Base-by-base conservation (phyloP, 1,284 basidiomycete genomes). In the Cryptococcus sp. region DNA sequence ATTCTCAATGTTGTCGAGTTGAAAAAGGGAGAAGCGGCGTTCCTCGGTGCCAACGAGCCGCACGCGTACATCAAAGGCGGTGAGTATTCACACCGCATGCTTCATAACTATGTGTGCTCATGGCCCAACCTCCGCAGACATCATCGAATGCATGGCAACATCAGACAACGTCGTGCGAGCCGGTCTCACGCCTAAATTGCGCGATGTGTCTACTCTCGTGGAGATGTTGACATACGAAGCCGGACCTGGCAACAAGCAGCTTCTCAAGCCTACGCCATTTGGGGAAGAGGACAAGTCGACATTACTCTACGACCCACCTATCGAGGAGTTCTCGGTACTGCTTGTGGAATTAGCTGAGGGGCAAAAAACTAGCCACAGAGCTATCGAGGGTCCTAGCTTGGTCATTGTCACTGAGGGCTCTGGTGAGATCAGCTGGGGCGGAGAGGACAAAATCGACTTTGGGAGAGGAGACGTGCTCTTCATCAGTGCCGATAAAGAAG, bases 101-200 rank as follows among this genome's bases (percentile, higher is more conserved):
- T n/a, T 45, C 8, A 45, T n/a, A 2, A 10, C 8, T 22, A n/a
- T 6, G 2, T 45, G 42, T 8, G n/a, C 16, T 45, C 11, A 45
- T 45, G 8, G n/a, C 42, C n/a, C 3, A 22, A 7, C 2, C 42
- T 19, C 5, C 3, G 3, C 72, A 95, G 93, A 97, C 75, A 93
- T 94, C 76, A 90, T 96, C 75, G 93, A 97, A 75, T 94, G 92
- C 81, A 97, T 96, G 93, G 93, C 93, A 25, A 94, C 93, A 55
- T 95, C 92, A 58, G 95, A 99, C 81, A 99, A 99, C 77, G 96
- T 99, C 74, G 96, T 99, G 58, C 90, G 96, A 49, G 96, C 96
- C 1, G 96, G 96, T 19, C 86, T 99, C 45, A 99, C 96, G 0
- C 95, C 96, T 13, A 99, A 99, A 79, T 84, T 91, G 22, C 87